Conservation (phyloP, 2,329 filamentous ascomycete species). For the Hypomyces perniciosus region DNA sequence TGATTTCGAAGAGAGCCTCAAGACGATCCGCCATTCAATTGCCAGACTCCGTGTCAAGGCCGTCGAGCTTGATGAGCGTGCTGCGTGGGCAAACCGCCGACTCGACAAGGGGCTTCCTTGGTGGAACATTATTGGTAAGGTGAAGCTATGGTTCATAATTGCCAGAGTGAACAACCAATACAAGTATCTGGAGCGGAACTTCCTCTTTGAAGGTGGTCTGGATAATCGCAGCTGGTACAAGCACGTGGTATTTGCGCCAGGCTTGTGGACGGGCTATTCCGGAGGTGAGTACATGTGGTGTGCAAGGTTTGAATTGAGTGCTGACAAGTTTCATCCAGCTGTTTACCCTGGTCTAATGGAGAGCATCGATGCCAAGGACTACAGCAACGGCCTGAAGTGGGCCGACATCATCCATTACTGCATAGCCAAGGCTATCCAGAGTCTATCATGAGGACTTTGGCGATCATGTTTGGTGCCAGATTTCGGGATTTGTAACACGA, state of each 20-base stretch:
- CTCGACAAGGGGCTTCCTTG: slow-evolving; percentile 57
- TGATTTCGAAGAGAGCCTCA: slow-evolving; percentile 35
- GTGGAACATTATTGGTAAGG: slow-evolving; percentile 69
- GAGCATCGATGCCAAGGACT: slow-evolving; percentile 56
- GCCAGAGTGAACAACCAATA: slow-evolving; percentile 70
- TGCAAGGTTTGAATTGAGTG: neutral
- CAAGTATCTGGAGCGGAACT: slow-evolving; percentile 75
- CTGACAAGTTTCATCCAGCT: slow-evolving; percentile 28
- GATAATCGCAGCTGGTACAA: slow-evolving; percentile 86
- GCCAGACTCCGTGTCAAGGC: slow-evolving; percentile 35
- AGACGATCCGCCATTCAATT: slow-evolving; percentile 33
- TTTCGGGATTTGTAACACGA: neutral
- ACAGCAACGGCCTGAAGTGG: slow-evolving; percentile 53
- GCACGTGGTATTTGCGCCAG: slow-evolving; percentile 88
- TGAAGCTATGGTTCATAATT: slow-evolving; percentile 58
- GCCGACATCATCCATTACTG: slow-evolving; percentile 50
- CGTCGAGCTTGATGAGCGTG: slow-evolving; percentile 39
- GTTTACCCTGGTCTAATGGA: slow-evolving; percentile 59
- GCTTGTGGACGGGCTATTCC: slow-evolving; percentile 84
- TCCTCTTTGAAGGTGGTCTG: slow-evolving; percentile 68
- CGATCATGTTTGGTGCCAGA: neutral
- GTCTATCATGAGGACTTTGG: slow-evolving; percentile 20
- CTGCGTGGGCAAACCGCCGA: slow-evolving; percentile 37
- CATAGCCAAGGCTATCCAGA: slow-evolving; percentile 41
- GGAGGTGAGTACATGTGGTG: slow-evolving; percentile 48